phyloP scores from a whole-genome alignment of 306 rosid species.

The Prunus davidiana region DNA sequence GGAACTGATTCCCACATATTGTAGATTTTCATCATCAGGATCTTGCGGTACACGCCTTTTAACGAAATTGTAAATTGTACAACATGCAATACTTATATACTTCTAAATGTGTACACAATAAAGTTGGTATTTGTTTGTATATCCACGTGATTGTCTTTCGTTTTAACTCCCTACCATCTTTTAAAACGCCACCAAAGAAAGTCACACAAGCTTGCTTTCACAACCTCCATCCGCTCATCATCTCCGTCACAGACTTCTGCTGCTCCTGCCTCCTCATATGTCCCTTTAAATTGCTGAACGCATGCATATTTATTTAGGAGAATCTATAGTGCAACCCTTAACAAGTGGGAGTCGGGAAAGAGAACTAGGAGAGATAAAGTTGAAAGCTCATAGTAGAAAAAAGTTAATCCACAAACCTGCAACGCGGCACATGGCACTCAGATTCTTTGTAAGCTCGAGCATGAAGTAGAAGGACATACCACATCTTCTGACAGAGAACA shows the following conservation, averaged over 20 bases:
- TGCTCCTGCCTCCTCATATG: conserved; percentile 91
- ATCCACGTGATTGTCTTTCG: too few species aligned
- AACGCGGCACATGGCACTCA: conserved; percentile 90
- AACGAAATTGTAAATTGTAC: too few species aligned
- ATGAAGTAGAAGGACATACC: conserved; percentile 97
- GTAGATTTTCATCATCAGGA: too few species aligned
- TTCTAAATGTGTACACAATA: too few species aligned
- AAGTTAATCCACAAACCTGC: conserved; percentile 61
- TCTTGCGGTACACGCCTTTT: too few species aligned
- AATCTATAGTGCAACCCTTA: neutral
- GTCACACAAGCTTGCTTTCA: too few species aligned
- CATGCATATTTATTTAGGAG: neutral
- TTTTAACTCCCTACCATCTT: too few species aligned
- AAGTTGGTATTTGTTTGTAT: too few species aligned
- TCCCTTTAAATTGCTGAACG: conserved; percentile 80
- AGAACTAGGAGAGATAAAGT: neutral
- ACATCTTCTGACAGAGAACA: conserved; percentile 92
- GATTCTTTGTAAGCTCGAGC: conserved; percentile 98
- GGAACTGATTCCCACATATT: too few species aligned
- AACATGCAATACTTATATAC: too few species aligned
- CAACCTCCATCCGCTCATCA: conserved; percentile 55
- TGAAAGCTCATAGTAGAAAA: neutral
- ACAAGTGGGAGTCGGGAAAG: too few species aligned
- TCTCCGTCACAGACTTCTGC: conserved; percentile 98
- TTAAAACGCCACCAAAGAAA: too few species aligned